Evolutionary conservation across 441 rosid genomes (phyloP).

Genomic region (Kokia cookei): DNA sequence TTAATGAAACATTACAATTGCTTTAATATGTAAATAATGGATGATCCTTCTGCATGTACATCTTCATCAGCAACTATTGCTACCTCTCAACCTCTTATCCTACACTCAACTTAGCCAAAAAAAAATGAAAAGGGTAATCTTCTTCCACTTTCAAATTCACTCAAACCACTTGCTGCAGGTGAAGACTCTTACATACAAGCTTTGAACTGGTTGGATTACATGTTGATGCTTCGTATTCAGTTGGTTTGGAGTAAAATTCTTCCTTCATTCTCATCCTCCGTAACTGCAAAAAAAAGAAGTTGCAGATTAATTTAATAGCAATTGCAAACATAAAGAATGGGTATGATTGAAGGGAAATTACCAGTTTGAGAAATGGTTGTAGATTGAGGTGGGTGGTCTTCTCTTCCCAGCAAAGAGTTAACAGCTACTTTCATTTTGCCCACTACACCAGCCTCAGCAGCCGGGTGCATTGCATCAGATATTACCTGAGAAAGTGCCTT

Average conservation of each 20-base stretch:
- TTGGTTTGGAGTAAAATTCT: constrained; percentile 67
- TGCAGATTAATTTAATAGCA: no score
- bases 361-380: constrained; percentile 40
- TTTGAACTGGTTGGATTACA: neutral
- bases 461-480: constrained; percentile 62
- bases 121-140: neutral
- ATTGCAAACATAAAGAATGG: no score
- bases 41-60: no score
- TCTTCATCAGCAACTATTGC: neutral
- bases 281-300: constrained; percentile 25
- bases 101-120: neutral
- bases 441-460: constrained; percentile 38
- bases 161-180: neutral
- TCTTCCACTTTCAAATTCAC: neutral
- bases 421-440: constrained; percentile 50
- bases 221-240: constrained; percentile 19
- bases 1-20: no score
- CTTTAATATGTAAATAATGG: no score
- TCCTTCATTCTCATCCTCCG: constrained; percentile 51
- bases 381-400: constrained; percentile 18
- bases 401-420: constrained; percentile 36
- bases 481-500: constrained; percentile 70
- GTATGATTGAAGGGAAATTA: constrained; percentile 8
- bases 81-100: neutral
- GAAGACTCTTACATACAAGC: neutral